Evolutionary conservation across 257 asterid genomes (phyloP).

Genomic region (Salvia splendens): DNA sequence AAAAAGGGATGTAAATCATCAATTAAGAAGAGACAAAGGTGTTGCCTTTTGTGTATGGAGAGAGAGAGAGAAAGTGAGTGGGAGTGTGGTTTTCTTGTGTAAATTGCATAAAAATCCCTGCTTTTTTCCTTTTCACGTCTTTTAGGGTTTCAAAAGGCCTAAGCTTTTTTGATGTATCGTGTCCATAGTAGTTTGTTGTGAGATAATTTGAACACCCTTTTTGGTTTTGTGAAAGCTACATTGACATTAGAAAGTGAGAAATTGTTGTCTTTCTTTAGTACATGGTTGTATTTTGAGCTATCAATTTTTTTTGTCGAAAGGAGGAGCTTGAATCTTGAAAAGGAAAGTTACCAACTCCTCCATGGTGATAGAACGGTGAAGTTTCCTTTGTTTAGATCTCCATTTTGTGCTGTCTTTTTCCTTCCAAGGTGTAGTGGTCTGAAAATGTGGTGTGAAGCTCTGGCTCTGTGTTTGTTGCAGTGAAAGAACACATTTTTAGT

Average conservation of each 20-base stretch:
- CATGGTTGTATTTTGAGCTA: conserved; percentile 35
- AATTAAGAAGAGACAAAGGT: conserved; percentile 39
- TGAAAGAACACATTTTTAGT: conserved; percentile 7
- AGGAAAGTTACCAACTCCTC: conserved; percentile 25
- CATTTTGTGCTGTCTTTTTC: conserved; percentile 11
- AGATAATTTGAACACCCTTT: conserved; percentile 33
- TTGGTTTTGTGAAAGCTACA: conserved; percentile 2
- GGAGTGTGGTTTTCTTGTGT: conserved; percentile 33
- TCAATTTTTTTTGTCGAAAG: conserved; percentile 23
- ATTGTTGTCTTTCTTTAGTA: conserved; percentile 25
- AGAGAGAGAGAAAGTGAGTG: conserved; percentile 29
- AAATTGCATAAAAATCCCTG: conserved; percentile 31
- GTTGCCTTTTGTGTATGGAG: conserved; percentile 36
- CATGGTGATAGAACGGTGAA: conserved; percentile 38
- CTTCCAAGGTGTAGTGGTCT: conserved; percentile 14
- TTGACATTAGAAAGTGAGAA: conserved; percentile 21
- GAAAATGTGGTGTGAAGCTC: conserved; percentile 10
- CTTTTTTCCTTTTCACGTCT: conserved; percentile 33
- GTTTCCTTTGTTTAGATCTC: conserved; percentile 42
- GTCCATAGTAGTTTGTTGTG: conserved; percentile 30
- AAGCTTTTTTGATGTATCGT: conserved; percentile 29
- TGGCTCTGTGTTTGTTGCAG: conserved; percentile 14
- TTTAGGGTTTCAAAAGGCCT: conserved; percentile 45
- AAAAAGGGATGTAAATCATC: conserved; percentile 15
- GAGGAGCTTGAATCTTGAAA: conserved; percentile 33